Evolutionary conservation across 805 yeast species (phyloP), one percentile per base, ranked within the genome.

Genomic region (Sungouiozyma intestinalis): DNA sequence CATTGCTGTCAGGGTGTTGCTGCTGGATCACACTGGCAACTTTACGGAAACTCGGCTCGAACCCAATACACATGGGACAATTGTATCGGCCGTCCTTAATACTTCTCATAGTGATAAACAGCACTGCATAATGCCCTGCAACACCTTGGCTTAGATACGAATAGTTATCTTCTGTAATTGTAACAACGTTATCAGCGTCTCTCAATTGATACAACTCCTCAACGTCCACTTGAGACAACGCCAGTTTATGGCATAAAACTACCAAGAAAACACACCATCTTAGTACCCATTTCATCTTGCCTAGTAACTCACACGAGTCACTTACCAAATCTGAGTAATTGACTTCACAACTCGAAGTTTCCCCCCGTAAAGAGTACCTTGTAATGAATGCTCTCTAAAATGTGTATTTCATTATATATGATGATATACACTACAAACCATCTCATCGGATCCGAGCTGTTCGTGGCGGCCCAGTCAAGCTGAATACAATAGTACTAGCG

Each of bases 61-160:
- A 63, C 5, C 58, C 63, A 16, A 41, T 45, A 52, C 90, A 81
- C 21, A 67, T 49, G 0, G 45, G 60, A 43, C 65, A 60, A 16
- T 15, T 18, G 4, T 35, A 47, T 17, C 41, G 29, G 49, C 86
- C 81, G 0, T 62, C 64, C 42, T 69, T 68, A 17, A 63, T 53
- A 4, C 48, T 48, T 4, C 61, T 63, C 3, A 84, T 70, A 0
- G 86, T 79, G 34, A 79, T 62, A n/a, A 72, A 57, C 1, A 77
- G 42, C 2, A 80, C 59, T 6, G 76, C 59, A 49, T 59, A 74
- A 56, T 77, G 73, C 38, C 73, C 77, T 40, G 77, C 63, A 2
- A 69, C 62, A 1, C 80, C 83, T 2, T 60, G 49, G 27, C 74
- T 57, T 2, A 73, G 35, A 2, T 52, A 41, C 7, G 54, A 52